Evolutionary conservation across 139 green algal genomes (phyloP).

Genomic region (Ostreobium quekettii): DNA sequence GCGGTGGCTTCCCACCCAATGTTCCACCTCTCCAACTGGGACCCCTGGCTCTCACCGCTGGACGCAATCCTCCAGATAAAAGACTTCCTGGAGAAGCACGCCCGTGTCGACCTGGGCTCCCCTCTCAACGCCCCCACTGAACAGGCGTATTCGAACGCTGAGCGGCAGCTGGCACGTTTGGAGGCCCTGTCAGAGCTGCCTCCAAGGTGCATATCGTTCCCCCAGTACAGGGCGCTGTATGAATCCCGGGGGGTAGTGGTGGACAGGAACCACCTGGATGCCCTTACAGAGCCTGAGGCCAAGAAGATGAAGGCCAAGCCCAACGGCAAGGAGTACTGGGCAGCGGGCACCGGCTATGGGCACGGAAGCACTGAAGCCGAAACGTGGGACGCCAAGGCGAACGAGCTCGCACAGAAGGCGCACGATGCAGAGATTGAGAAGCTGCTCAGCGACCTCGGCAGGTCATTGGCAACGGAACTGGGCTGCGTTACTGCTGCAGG

Average conservation of each 20-base stretch:
- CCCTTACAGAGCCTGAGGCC: neutral
- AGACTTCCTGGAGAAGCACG: conserved; percentile 54
- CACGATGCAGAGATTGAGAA: conserved; percentile 50
- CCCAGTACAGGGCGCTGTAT: conserved; percentile 6
- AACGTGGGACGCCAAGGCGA: conserved; percentile 49
- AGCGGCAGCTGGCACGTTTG: conserved; percentile 43
- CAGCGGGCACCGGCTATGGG: conserved; percentile 51
- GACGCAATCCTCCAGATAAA: conserved; percentile 43
- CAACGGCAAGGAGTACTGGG: conserved; percentile 4
- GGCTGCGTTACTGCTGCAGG: too few species aligned
- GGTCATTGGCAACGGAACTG: conserved; percentile 26
- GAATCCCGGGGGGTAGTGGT: conserved; percentile 10
- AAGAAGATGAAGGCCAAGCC: neutral
- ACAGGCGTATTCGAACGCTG: conserved; percentile 42
- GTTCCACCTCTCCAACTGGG: conserved; percentile 55
- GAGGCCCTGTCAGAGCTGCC: conserved; percentile 32
- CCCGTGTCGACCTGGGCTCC: conserved; percentile 46
- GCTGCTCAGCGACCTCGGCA: conserved; percentile 33
- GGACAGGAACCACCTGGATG: neutral
- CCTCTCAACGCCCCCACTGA: conserved; percentile 34
- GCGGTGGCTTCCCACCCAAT: conserved; percentile 60
- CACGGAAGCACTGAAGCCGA: conserved; percentile 20
- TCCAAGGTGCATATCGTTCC: conserved; percentile 4
- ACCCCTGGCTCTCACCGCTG: conserved; percentile 43
- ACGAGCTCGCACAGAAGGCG: conserved; percentile 46